These are phyloP conservation scores for Fraxinus excelsior DNA, from an alignment of 257 asterid genomes.

Conservation along the genomic window DNA sequence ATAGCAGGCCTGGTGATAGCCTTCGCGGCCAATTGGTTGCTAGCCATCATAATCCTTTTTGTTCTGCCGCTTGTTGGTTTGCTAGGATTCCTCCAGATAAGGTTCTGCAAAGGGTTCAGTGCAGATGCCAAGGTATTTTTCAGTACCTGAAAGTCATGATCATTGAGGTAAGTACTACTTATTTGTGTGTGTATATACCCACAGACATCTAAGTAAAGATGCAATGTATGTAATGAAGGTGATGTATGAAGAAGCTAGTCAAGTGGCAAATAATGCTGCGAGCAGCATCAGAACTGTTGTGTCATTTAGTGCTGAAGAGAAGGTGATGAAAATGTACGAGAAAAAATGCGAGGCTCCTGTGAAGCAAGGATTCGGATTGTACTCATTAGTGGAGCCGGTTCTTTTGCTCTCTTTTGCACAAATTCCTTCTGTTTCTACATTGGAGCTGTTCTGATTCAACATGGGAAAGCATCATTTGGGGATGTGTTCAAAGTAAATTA, in stretches of 20 bases:
- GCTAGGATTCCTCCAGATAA: slow-evolving; percentile 32
- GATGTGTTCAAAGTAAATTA: slow-evolving; percentile 31
- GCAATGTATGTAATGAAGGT: slow-evolving; percentile 13
- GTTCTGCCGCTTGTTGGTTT: slow-evolving; percentile 32
- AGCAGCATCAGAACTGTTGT: slow-evolving; percentile 32
- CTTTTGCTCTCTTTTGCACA: slow-evolving; percentile 24
- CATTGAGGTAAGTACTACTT: background rate
- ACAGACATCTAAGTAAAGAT: background rate
- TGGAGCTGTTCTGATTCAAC: slow-evolving; percentile 31
- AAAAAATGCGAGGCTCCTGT: slow-evolving; percentile 17
- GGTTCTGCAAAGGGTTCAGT: slow-evolving; percentile 23
- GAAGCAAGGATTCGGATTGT: slow-evolving; percentile 28
- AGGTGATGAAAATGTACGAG: slow-evolving; percentile 31
- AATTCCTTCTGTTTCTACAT: slow-evolving; percentile 34
- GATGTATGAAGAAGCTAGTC: slow-evolving; percentile 36
- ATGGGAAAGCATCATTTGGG: slow-evolving; percentile 25
- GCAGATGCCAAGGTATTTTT: slow-evolving; percentile 26
- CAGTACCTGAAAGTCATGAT: too few species aligned
- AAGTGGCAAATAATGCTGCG: slow-evolving; percentile 34
- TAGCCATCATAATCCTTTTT: slow-evolving; percentile 39
- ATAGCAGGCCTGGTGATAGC: slow-evolving; percentile 31
- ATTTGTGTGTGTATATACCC: background rate
- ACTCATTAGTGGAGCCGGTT: slow-evolving; percentile 31
- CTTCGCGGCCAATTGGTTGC: slow-evolving; percentile 36
- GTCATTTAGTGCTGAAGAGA: slow-evolving; percentile 25